Conservation (phyloP, 192 early-diverging fungal genomes). For the Coemansia sp. region DNA sequence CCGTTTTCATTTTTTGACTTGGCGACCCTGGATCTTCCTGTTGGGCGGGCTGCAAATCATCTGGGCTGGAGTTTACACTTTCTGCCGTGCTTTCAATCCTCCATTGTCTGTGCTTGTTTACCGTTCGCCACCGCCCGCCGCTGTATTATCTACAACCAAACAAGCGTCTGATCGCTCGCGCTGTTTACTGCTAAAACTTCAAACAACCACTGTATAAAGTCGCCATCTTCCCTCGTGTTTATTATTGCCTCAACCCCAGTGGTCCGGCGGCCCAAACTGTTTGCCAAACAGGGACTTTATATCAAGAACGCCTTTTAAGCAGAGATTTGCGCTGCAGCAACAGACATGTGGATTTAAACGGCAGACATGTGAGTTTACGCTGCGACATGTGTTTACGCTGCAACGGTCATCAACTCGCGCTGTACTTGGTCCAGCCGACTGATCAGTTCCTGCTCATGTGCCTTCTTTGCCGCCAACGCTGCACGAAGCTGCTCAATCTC, state of each 20-base stretch:
- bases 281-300: background rate
- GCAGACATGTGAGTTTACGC: background rate
- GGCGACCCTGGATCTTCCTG: too few relatives aligned
- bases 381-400: background rate
- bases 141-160: background rate
- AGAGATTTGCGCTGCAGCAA: conserved; percentile 1
- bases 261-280: background rate
- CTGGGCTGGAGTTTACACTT: background rate
- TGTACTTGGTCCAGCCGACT: conserved; percentile 34
- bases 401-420: conserved; percentile 27
- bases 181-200: background rate
- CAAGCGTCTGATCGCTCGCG: background rate
- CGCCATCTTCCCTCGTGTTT: background rate
- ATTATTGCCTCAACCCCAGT: background rate
- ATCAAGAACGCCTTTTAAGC: background rate
- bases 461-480: conserved; percentile 25
- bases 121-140: background rate
- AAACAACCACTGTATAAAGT: background rate
- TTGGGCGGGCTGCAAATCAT: too few relatives aligned
- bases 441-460: conserved; percentile 13
- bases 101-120: background rate
- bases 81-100: background rate
- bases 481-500: conserved; percentile 42
- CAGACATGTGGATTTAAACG: background rate
- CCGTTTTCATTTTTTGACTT: background rate